Base-by-base conservation (phyloP, 352 stramenopile species). In the Globisporangium nunn region DNA sequence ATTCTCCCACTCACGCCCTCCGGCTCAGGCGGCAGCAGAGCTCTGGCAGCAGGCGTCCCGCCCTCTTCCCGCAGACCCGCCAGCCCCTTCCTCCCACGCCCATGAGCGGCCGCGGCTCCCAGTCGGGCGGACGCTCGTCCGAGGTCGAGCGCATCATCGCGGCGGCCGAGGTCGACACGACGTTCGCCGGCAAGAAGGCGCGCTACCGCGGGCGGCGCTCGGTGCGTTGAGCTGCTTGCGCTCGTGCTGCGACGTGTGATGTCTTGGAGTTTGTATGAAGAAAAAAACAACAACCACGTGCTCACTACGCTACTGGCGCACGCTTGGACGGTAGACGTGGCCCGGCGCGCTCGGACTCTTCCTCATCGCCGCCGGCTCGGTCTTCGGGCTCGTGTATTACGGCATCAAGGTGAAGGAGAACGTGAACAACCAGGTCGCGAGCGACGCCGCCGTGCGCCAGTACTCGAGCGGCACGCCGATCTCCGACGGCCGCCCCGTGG, bases 101-200 rank as follows among this genome's bases (percentile, higher is more conserved):
- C 23, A 72, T 72, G 68, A 72, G 68, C 31, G 31, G 39, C 48
- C 62, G 72, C 52, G 59, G 75, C 54, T 78, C 73, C 30, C 76
- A 79, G 56, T 81, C 75, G 14, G 70, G 58, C 43, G 66, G 63
- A 6, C 75, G 81, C 55, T 86, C 64, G 72, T 91, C 81, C 28
- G 81, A 91, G 52, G 78, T 91, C 48, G 81, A 91, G 72, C 81
- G 81, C 48, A 91, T 91, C 65, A 87, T 91, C 65, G 81, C 81
- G 6, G 66, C 81, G 31, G 81, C 81, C 47, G 81, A 91, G 45
- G 78, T 91, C 17, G 81, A 88, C 68, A 88, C 81, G 47, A 89
- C 78, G 2, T 91, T 88, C 61, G 78, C 78, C 11, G 81, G 81
- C 66, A 88, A 88, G 69, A 89, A 88, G 53, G 71, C 67, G 48